Conservation (phyloP, 2,329 filamentous ascomycete species). For the Fusarium sp. region DNA sequence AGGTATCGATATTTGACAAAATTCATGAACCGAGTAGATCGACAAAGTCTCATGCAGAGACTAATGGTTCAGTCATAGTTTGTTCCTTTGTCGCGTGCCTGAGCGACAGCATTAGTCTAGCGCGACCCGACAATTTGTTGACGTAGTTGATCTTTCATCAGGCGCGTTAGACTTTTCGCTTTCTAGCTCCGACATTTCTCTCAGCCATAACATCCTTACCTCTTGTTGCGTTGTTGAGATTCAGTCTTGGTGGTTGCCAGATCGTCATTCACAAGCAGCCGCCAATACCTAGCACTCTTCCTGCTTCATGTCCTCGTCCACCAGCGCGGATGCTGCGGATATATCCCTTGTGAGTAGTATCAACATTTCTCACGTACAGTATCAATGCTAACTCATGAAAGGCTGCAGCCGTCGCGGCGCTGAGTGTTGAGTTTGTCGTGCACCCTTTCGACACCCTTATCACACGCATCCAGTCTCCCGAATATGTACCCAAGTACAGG, state of each 20-base stretch:
- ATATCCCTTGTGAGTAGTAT: constrained; percentile 20
- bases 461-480: constrained; percentile 29
- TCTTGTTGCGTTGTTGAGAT: fast-evolving
- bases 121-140: constrained; percentile 4
- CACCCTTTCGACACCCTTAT: constrained; percentile 40
- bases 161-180: constrained; percentile 4
- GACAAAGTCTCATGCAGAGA: too few relatives aligned
- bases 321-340: constrained; percentile 27
- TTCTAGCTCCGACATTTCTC: not conserved
- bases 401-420: constrained; percentile 26
- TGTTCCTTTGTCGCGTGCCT: not conserved
- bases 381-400: not conserved
- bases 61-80: not conserved
- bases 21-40: too few relatives aligned
- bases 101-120: constrained; percentile 5
- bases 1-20: not conserved
- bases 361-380: fast-evolving
- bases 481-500: constrained; percentile 25
- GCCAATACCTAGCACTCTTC: fast-evolving
- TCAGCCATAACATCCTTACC: not conserved
- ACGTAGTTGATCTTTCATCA: constrained; percentile 23
- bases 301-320: constrained; percentile 17
- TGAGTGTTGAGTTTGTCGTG: constrained; percentile 35
- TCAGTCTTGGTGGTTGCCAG: not conserved
- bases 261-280: not conserved